Percentiles rank a stretch among this genome's conserved stretches.
These are phyloP conservation scores for Aspergillus chevalieri DNA, from an alignment of 2,329 filamentous ascomycete species.

Conservation along the genomic window DNA sequence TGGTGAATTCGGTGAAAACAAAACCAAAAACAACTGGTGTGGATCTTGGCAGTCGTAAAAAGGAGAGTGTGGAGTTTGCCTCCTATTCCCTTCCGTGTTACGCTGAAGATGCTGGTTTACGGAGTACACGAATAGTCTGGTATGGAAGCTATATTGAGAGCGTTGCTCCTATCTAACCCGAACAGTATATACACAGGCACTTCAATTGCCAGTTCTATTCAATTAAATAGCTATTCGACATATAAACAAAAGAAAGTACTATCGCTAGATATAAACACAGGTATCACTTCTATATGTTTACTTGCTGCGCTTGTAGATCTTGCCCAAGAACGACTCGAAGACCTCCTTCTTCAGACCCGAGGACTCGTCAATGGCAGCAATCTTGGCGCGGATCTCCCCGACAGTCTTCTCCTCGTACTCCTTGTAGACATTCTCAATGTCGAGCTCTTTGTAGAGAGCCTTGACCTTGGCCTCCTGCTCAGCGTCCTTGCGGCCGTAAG, in stretches of 20 bases:
- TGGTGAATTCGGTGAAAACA: neutral
- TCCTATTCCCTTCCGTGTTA: neutral
- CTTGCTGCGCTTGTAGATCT: slow-evolving; percentile 98
- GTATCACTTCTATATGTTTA: slow-evolving; percentile 43
- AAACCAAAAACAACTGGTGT: neutral
- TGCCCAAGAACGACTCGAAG: slow-evolving; percentile 82
- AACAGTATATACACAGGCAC: no score
- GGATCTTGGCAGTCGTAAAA: neutral
- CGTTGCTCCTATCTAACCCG: no score
- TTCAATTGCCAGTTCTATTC: no score
- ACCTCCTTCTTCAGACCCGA: slow-evolving; percentile 84
- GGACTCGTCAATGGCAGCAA: slow-evolving; percentile 74
- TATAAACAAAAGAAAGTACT: neutral
- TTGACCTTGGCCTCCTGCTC: slow-evolving; percentile 79
- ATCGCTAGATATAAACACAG: neutral
- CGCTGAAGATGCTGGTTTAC: neutral
- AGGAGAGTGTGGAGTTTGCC: neutral
- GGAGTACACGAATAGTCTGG: neutral
- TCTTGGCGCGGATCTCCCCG: slow-evolving; percentile 67
- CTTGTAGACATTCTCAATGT: slow-evolving; percentile 75
- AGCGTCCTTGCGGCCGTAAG: slow-evolving; percentile 90
- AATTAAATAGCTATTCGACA: neutral
- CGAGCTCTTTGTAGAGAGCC: slow-evolving; percentile 77
- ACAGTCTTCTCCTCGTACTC: slow-evolving; percentile 87
- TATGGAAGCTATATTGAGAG: neutral